Percentiles rank a stretch among this genome's conserved stretches.
phyloP scores from a whole-genome alignment of 768 basidiomycete genomes.

The Lactarius quietus region DNA sequence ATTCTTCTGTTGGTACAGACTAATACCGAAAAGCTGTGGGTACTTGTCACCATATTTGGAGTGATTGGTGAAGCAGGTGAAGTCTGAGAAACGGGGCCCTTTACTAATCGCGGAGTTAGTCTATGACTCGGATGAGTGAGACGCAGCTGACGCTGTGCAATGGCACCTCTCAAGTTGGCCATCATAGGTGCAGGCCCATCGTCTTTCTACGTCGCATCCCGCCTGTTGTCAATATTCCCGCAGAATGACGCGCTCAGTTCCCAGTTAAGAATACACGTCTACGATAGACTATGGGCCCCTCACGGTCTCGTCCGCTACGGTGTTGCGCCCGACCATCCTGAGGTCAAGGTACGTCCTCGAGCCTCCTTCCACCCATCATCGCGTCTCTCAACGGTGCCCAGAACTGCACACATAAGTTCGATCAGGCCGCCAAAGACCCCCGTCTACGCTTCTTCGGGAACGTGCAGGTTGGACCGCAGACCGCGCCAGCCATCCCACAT shows the following conservation, averaged over 20 bases:
- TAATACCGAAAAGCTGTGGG: constrained; percentile 67
- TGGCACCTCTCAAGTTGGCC: constrained; percentile 63
- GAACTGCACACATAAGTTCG: constrained; percentile 98
- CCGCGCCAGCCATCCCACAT: constrained; percentile 45
- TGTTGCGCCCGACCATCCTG: constrained; percentile 97
- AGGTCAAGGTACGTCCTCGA: constrained; percentile 72
- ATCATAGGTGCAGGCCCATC: constrained; percentile 94
- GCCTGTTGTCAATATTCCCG: constrained; percentile 67
- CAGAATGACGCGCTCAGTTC: constrained; percentile 35
- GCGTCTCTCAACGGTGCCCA: constrained; percentile 31
- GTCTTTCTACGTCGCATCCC: constrained; percentile 91
- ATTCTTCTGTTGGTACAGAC: constrained; percentile 83
- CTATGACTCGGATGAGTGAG: not conserved
- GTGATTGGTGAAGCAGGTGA: not conserved
- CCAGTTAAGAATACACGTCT: constrained; percentile 70
- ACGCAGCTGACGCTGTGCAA: not conserved
- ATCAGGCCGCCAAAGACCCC: constrained; percentile 69
- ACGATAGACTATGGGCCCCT: constrained; percentile 89
- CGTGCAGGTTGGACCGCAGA: constrained; percentile 51
- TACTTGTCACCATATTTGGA: constrained; percentile 55
- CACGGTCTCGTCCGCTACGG: constrained; percentile 95
- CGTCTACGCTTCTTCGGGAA: constrained; percentile 92
- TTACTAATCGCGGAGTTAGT: too few species aligned
- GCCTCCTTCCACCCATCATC: not conserved
- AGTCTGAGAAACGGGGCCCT: constrained; percentile 1